Conservation (phyloP, 371 early-diverging fungal genomes). For the Nematocida parisii region DNA sequence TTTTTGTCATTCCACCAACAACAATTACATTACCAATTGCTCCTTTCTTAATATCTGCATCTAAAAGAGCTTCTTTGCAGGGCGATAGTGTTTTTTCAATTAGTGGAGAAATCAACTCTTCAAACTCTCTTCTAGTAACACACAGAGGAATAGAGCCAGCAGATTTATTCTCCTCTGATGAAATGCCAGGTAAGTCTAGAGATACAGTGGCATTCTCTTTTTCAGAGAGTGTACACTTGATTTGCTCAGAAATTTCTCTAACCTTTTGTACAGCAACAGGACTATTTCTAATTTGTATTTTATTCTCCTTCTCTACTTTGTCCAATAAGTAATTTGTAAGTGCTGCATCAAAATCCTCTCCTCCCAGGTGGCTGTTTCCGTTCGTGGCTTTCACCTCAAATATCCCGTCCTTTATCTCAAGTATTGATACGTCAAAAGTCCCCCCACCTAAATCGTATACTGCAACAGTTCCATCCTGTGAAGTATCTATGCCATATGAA, state of each 20-base stretch:
- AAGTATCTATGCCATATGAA: slow-evolving; percentile 91
- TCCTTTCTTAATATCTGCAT: slow-evolving; percentile 78
- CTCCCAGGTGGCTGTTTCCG: slow-evolving; percentile 85
- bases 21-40: slow-evolving; percentile 90
- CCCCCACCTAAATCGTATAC: slow-evolving; percentile 99
- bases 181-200: slow-evolving; percentile 85
- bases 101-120: slow-evolving; percentile 76
- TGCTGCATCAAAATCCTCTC: slow-evolving; percentile 93
- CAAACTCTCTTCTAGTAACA: slow-evolving; percentile 82
- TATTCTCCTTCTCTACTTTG: slow-evolving; percentile 80
- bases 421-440: slow-evolving; percentile 96
- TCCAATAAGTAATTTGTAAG: slow-evolving; percentile 70
- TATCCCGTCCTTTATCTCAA: slow-evolving; percentile 90
- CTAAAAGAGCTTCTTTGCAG: slow-evolving; percentile 88
- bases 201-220: slow-evolving; percentile 77
- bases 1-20: slow-evolving; percentile 97
- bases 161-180: slow-evolving; percentile 73
- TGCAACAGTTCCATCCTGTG: slow-evolving; percentile 84
- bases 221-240: slow-evolving; percentile 81
- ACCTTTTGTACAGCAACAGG: slow-evolving; percentile 77
- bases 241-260: slow-evolving; percentile 85
- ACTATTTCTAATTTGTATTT: slow-evolving; percentile 69
- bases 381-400: slow-evolving; percentile 83
- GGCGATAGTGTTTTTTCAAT: slow-evolving; percentile 83
- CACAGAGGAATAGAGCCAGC: slow-evolving; percentile 76